phyloP scores from a whole-genome alignment of 257 asterid species.

The Penstemon barbatus region DNA sequence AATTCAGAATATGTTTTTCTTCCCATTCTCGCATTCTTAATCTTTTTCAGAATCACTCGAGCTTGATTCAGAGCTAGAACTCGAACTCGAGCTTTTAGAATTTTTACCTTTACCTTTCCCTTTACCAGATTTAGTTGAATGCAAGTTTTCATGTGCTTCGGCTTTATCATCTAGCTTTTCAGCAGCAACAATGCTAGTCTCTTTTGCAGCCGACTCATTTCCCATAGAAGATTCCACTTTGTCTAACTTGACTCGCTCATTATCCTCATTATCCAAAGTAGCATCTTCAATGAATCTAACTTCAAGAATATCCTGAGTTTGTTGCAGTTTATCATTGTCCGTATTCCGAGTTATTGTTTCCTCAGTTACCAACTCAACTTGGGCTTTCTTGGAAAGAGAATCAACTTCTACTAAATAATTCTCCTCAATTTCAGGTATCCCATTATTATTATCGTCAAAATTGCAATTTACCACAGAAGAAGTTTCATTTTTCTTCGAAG shows the following conservation, averaged over 20 bases:
- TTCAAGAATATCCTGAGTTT: conserved; percentile 34
- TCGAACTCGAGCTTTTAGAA: conserved; percentile 52
- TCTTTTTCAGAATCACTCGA: conserved; percentile 62
- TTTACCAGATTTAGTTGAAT: conserved; percentile 28
- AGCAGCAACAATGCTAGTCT: conserved; percentile 5
- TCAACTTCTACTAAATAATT: conserved; percentile 30
- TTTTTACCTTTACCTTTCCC: conserved; percentile 31
- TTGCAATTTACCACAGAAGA: conserved; percentile 21
- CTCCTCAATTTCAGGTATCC: conserved; percentile 38
- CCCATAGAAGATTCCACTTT: conserved; percentile 33
- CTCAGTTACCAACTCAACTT: conserved; percentile 27
- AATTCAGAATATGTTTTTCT: conserved; percentile 1
- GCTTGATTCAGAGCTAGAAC: conserved; percentile 61
- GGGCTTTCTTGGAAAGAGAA: conserved; percentile 27
- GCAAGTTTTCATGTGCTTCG: conserved; percentile 30
- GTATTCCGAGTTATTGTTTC: conserved; percentile 15
- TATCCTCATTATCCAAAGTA: conserved; percentile 38
- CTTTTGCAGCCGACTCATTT: conserved; percentile 24
- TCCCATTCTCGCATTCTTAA: conserved; percentile 24
- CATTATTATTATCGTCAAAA: conserved; percentile 28
- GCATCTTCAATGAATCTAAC: conserved; percentile 35
- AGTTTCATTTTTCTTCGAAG: conserved; percentile 22
- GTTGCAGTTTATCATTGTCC: conserved; percentile 12
- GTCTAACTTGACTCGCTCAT: conserved; percentile 31
- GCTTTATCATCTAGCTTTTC: conserved; percentile 35